Percentiles rank a stretch among this genome's conserved stretches.
phyloP scores from a whole-genome alignment of 2,329 filamentous ascomycete genomes.

The Aspergillus piperis region DNA sequence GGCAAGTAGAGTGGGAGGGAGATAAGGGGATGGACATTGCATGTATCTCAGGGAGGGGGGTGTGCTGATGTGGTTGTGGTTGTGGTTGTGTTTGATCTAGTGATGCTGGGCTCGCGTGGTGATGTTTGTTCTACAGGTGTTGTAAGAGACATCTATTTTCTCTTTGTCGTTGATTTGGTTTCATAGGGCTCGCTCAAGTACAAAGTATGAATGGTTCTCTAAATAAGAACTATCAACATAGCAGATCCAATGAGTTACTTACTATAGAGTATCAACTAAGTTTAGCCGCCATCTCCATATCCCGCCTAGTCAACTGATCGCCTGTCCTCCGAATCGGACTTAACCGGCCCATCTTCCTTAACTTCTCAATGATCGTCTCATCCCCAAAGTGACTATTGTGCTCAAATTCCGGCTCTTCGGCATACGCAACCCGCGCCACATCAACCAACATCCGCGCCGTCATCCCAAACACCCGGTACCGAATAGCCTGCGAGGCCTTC shows the following conservation, averaged over 20 bases:
- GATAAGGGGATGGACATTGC: no score
- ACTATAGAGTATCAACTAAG: conserved; percentile 8
- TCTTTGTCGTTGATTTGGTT: background rate
- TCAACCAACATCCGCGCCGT: conserved; percentile 89
- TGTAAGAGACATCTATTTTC: background rate
- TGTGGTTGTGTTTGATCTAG: background rate
- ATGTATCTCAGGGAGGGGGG: no score
- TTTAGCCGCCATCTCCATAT: conserved; percentile 49
- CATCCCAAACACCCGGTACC: conserved; percentile 93
- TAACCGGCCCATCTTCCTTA: conserved; percentile 60
- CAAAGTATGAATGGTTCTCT: no score
- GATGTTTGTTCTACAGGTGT: background rate
- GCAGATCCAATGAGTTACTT: background rate
- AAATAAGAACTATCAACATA: background rate
- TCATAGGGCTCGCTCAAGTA: no score
- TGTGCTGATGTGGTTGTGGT: background rate
- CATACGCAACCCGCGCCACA: conserved; percentile 81
- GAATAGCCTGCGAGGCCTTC: conserved; percentile 47
- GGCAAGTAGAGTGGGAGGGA: background rate
- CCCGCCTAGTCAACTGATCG: conserved; percentile 55
- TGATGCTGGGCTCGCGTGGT: background rate
- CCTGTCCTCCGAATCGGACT: conserved; percentile 52
- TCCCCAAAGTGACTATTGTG: conserved; percentile 66
- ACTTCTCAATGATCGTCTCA: conserved; percentile 62
- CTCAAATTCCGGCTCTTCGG: conserved; percentile 80